Evolutionary conservation across 495 filamentous ascomycete species (phyloP).

Genomic region (Penicillium mononematosum): DNA sequence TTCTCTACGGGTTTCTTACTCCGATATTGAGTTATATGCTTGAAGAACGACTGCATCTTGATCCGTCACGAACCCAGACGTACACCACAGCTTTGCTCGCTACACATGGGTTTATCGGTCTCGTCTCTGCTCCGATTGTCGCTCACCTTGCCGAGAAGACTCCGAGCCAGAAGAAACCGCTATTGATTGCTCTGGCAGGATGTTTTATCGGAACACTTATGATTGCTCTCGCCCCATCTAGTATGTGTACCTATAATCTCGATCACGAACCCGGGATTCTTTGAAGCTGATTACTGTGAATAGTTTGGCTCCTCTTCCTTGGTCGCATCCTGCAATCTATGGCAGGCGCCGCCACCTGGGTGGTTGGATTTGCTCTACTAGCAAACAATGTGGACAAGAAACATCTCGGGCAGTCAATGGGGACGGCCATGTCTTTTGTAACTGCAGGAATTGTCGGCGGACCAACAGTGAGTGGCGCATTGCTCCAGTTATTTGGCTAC

Average conservation of each 20-base stretch:
- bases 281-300: not conserved
- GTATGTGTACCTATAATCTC: not conserved
- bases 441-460: conserved; percentile 17
- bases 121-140: conserved; percentile 23
- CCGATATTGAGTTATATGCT: conserved; percentile 32
- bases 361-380: conserved; percentile 20
- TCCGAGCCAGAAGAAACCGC: conserved; percentile 15
- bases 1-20: conserved; percentile 31
- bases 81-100: conserved; percentile 21
- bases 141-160: conserved; percentile 31
- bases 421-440: conserved; percentile 16
- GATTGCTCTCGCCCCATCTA: conserved; percentile 11
- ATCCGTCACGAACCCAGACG: conserved; percentile 22
- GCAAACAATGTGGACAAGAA: conserved; percentile 13
- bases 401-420: conserved; percentile 16
- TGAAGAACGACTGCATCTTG: conserved; percentile 24
- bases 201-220: conserved; percentile 25
- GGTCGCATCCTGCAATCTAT: conserved; percentile 23
- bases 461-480: conserved; percentile 15
- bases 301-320: conserved; percentile 14
- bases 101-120: conserved; percentile 19
- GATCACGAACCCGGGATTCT: not conserved
- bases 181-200: conserved; percentile 20
- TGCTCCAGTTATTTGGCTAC: conserved; percentile 20
- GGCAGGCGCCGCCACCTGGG: conserved; percentile 18